Percentiles rank a stretch among this genome's conserved stretches.
phyloP scores from a whole-genome alignment of 306 rosid genomes.

The Sindora glabra region DNA sequence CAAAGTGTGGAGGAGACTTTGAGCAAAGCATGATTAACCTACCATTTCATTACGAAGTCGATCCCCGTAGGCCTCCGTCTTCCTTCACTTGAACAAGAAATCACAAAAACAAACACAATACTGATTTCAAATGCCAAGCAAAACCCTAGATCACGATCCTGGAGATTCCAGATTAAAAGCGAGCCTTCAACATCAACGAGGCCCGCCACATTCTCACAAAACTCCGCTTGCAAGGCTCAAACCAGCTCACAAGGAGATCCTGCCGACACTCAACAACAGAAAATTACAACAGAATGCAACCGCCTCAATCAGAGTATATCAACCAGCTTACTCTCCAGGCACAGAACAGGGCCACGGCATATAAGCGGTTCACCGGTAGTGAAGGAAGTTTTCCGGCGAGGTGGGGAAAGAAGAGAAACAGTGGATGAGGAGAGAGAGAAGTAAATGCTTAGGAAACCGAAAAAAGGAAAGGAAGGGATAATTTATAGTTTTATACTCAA shows the following conservation, averaged over 20 bases:
- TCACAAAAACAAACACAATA: constrained; percentile 21
- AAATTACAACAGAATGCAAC: constrained; percentile 1
- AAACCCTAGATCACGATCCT: constrained; percentile 79
- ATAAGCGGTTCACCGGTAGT: constrained; percentile 20
- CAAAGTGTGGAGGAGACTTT: background rate
- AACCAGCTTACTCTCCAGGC: constrained; percentile 7
- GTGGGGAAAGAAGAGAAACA: constrained; percentile 46
- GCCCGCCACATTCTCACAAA: constrained; percentile 67
- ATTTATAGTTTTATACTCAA: constrained; percentile 57
- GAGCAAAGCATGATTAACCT: constrained; percentile 18
- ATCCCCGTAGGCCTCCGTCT: constrained; percentile 56
- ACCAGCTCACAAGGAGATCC: constrained; percentile 48
- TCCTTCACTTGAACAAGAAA: constrained; percentile 33
- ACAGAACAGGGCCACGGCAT: constrained; percentile 14
- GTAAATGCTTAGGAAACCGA: constrained; percentile 53
- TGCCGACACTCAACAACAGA: constrained; percentile 10
- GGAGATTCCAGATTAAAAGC: constrained; percentile 23
- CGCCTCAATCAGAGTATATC: background rate
- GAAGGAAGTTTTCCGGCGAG: constrained; percentile 49
- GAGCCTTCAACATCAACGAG: constrained; percentile 29
- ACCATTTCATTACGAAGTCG: constrained; percentile 84
- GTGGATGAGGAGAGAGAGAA: constrained; percentile 43
- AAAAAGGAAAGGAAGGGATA: constrained; percentile 44
- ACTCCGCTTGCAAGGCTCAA: constrained; percentile 17
- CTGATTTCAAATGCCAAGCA: constrained; percentile 38